Evolutionary conservation across 169 alveolate species (phyloP).

Genomic region (Plasmodium berghei): DNA sequence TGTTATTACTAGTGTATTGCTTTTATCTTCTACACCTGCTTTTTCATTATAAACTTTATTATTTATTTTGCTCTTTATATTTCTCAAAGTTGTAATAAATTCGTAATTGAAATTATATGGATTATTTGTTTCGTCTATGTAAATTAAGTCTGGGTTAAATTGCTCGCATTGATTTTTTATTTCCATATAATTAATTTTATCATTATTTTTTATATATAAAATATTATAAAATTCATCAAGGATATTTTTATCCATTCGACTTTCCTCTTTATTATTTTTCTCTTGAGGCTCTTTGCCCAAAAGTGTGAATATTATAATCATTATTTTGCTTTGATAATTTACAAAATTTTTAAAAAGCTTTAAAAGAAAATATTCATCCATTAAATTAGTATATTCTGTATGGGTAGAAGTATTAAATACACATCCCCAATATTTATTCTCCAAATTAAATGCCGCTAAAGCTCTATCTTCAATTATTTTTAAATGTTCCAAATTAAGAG

Average conservation of each 20-base stretch:
- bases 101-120: constrained; percentile 58
- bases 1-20: constrained; percentile 30
- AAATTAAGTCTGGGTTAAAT: constrained; percentile 38
- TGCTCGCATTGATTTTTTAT: constrained; percentile 19
- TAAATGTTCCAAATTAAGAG: constrained; percentile 4
- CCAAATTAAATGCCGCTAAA: constrained; percentile 35
- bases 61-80: neutral
- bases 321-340: constrained; percentile 26
- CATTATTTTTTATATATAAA: constrained; percentile 20
- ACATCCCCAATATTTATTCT: constrained; percentile 72
- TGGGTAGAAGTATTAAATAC: constrained; percentile 2
- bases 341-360: constrained; percentile 20
- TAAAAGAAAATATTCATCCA: constrained; percentile 22
- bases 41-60: too few relatives aligned
- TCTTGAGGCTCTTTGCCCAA: neutral
- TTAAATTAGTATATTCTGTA: constrained; percentile 1
- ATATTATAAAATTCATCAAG: constrained; percentile 18
- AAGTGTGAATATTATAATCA: constrained; percentile 32
- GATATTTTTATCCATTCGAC: neutral
- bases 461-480: constrained; percentile 41
- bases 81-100: constrained; percentile 21
- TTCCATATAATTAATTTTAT: constrained; percentile 22
- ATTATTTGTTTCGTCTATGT: constrained; percentile 70
- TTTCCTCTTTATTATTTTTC: neutral
- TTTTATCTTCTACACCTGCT: too few relatives aligned